These are phyloP conservation scores for Rubia balearica DNA, from an alignment of 305 asterid species.

Conservation along the genomic window DNA sequence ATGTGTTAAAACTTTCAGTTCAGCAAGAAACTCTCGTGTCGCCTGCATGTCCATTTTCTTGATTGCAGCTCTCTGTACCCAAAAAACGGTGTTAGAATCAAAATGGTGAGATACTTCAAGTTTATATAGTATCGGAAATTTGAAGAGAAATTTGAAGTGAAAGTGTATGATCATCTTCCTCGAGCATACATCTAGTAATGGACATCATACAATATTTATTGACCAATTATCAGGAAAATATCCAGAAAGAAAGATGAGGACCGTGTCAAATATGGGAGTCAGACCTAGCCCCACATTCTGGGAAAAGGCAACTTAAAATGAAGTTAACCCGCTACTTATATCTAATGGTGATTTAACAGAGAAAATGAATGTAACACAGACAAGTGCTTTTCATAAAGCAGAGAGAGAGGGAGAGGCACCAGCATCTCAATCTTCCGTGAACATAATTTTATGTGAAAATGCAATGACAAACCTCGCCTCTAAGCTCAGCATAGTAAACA, in stretches of 20 bases:
- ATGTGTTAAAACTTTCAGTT: conserved; percentile 82
- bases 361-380: neutral
- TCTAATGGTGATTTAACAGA: neutral
- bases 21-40: conserved; percentile 79
- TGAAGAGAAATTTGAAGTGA: neutral
- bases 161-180: neutral
- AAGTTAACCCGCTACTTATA: neutral
- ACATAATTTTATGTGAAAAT: neutral
- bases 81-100: conserved; percentile 3
- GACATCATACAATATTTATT: neutral
- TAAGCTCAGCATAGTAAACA: conserved; percentile 94
- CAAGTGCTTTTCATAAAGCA: neutral
- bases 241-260: neutral
- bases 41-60: conserved; percentile 99
- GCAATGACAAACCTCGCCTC: conserved; percentile 76
- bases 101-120: neutral
- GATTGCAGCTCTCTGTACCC: conserved; percentile 90
- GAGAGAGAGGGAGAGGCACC: conserved; percentile 4
- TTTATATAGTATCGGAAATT: neutral
- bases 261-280: neutral
- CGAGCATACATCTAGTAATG: neutral
- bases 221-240: neutral
- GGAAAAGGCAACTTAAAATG: neutral
- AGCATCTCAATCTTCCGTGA: neutral
- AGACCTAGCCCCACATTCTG: neutral